Base-by-base conservation (phyloP, 257 asterid species). In the Plectranthus barbatus region DNA sequence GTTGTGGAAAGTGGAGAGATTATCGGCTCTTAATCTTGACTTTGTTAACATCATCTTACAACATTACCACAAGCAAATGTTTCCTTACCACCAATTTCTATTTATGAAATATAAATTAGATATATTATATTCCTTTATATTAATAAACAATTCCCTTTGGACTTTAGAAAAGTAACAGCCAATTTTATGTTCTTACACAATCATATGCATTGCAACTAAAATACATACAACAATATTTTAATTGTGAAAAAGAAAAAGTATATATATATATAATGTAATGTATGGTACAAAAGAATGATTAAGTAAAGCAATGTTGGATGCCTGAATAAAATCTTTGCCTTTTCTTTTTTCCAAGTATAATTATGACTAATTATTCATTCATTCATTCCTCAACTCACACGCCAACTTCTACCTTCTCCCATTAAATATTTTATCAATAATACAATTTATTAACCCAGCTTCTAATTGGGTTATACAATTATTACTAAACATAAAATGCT, bases 321-420 rank as follows among this genome's bases (percentile, higher is more conserved):
- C 37, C 56, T 33, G 72, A 51, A 48, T 55, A 50, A 56, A 57
- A 67, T 42, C 37, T 65, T 69, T 77, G 57, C 42, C 56, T 8
- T 42, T 65, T 57, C 19, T 31, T 10, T 24, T 31, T 2, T n/a
- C n/a, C n/a, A n/a, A n/a, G n/a, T n/a, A n/a, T 51, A 58, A 70
- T 74, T 65, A 70, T 74, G 73, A 70, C 57, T 59, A 53, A 74
- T 74, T 65, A 69, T 65, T 68, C 55, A n/a, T n/a, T n/a, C n/a
- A n/a, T 15, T 67, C 48, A 40, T 70, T 75, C 48, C 59, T 34
- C 75, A 52, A 18, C 41, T 70, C 34, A 53, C 70, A 65, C 70
- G 70, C 47, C 76, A 75, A 40, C 31, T 56, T 39, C 70, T 9
- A 24, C 18, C 9, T 40, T 67, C 33, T 73, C 11, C 5, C 45